Evolutionary conservation across 257 asterid genomes (phyloP).

Genomic region (Solanum gandarillasii): DNA sequence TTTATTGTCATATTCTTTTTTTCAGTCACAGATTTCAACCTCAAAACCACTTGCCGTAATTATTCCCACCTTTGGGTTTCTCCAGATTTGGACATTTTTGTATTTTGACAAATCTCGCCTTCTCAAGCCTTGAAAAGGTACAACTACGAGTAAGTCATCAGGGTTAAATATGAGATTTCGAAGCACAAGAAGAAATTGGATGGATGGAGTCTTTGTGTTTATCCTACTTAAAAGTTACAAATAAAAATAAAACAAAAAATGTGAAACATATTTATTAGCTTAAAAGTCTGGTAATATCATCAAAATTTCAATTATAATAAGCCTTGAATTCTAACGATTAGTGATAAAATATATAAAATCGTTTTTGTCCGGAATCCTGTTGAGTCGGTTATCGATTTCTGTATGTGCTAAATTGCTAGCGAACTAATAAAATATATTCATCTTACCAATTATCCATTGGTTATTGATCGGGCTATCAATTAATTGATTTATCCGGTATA

Average conservation of each 20-base stretch:
- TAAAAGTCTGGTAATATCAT: not conserved
- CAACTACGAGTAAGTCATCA: not conserved
- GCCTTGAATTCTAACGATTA: not conserved
- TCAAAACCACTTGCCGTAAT: not conserved
- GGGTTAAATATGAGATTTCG: slow-evolving; percentile 4
- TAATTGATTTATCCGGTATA: too few relatives aligned
- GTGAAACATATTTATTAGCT: not conserved
- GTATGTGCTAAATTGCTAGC: not conserved
- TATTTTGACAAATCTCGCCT: not conserved
- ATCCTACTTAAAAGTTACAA: not conserved
- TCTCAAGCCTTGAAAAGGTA: not conserved
- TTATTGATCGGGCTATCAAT: not conserved
- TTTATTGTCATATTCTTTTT: not conserved
- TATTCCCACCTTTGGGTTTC: slow-evolving; percentile 3
- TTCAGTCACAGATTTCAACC: not conserved
- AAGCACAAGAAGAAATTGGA: not conserved
- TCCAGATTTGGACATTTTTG: not conserved
- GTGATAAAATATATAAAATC: too few relatives aligned
- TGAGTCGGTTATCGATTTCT: not conserved
- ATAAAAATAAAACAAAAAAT: not conserved
- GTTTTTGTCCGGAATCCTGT: not conserved
- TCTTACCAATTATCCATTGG: not conserved
- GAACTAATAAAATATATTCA: not conserved
- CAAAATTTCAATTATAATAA: not conserved
- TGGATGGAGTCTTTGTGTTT: not conserved